phyloP scores from a whole-genome alignment of 768 basidiomycete genomes.

The Russula sp. region DNA sequence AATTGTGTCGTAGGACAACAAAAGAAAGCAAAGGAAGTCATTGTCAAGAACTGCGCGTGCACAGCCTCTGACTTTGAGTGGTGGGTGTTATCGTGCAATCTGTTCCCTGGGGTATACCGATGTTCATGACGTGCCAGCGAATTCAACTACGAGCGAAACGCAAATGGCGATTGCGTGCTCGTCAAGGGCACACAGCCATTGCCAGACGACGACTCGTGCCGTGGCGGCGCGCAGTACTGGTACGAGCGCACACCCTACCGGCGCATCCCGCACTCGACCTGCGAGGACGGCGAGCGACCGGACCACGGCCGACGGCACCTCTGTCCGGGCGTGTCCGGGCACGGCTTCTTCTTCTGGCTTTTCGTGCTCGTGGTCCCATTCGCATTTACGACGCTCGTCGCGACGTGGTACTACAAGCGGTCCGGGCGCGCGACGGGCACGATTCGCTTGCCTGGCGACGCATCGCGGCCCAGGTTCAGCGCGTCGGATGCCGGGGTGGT shows the following conservation, averaged over 20 bases:
- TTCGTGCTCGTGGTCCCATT: slow-evolving; percentile 72
- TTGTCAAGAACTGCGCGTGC: slow-evolving; percentile 72
- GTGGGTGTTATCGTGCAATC: slow-evolving; percentile 36
- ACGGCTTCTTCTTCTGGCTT: slow-evolving; percentile 79
- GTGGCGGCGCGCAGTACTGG: slow-evolving; percentile 68
- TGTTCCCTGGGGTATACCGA: neutral
- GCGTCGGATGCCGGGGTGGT: slow-evolving; percentile 41
- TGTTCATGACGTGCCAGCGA: slow-evolving; percentile 46
- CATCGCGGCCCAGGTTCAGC: slow-evolving; percentile 30
- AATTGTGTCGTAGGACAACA: slow-evolving; percentile 81
- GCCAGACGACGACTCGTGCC: slow-evolving; percentile 54
- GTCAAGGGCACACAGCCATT: slow-evolving; percentile 61
- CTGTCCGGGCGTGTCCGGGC: slow-evolving; percentile 76
- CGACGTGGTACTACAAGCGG: slow-evolving; percentile 73
- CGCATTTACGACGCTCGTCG: slow-evolving; percentile 64
- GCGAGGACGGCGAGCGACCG: slow-evolving; percentile 70
- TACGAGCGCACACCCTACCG: slow-evolving; percentile 91
- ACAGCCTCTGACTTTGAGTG: slow-evolving; percentile 83
- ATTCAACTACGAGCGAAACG: slow-evolving; percentile 79
- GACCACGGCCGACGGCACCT: slow-evolving; percentile 67
- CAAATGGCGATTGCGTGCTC: slow-evolving; percentile 66
- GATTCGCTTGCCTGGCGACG: slow-evolving; percentile 64
- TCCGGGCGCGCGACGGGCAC: slow-evolving; percentile 69
- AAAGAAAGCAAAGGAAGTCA: slow-evolving; percentile 41
- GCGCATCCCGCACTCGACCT: slow-evolving; percentile 82